Conservation (phyloP, 1,284 basidiomycete genomes). For the Coriolopsis trogii region DNA sequence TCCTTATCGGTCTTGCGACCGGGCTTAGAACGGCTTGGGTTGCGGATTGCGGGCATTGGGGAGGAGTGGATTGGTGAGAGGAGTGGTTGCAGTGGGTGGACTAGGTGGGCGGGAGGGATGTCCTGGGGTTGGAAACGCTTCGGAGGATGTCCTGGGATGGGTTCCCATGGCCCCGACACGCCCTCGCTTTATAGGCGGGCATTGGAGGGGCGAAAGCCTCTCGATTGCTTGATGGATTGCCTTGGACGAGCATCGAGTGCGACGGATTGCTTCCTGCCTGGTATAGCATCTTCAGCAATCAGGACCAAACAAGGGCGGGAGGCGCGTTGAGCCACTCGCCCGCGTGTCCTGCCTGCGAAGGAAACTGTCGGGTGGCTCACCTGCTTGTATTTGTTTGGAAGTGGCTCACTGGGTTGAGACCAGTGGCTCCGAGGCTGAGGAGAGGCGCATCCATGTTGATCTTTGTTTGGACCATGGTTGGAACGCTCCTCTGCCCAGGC, state of each 20-base stretch:
- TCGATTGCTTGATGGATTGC: conserved; percentile 22
- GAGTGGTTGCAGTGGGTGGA: conserved; percentile 6
- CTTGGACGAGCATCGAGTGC: background rate
- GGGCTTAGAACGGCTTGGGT: background rate
- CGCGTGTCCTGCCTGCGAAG: conserved; percentile 15
- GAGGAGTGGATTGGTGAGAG: background rate
- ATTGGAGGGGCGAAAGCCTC: background rate
- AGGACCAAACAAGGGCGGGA: conserved; percentile 15
- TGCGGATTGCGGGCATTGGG: background rate
- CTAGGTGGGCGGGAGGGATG: background rate
- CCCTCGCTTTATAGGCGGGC: conserved; percentile 11
- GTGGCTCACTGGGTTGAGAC: too few species aligned
- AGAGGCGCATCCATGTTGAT: conserved; percentile 10
- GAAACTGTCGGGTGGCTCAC: conserved; percentile 15
- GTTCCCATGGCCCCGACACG: background rate
- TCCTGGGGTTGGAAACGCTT: background rate
- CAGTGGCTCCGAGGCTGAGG: conserved; percentile 9
- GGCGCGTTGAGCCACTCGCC: conserved; percentile 12
- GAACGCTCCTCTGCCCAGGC: too few species aligned
- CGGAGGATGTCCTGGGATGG: conserved; percentile 9
- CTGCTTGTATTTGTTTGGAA: conserved; percentile 11
- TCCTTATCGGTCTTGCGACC: too few species aligned
- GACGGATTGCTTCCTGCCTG: conserved; percentile 20
- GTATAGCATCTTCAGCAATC: conserved; percentile 14
- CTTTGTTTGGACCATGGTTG: conserved; percentile 5